Percentiles rank a stretch among this genome's conserved stretches.
Conservation (phyloP, 805 yeast species). For the Candida chilensis region DNA sequence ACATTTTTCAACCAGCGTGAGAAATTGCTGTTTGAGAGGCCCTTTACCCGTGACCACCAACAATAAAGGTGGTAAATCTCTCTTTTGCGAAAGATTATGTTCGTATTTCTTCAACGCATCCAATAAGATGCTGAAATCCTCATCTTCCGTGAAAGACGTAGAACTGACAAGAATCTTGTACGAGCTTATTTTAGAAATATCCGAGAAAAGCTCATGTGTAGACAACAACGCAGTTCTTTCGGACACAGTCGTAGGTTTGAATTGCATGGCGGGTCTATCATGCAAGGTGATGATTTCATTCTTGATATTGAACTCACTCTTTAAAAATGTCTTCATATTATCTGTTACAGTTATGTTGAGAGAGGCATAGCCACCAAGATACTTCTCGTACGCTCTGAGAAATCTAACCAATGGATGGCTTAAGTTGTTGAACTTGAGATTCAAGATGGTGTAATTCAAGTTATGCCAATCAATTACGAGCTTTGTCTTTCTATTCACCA, state of each 20-base stretch:
- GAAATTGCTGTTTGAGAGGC: slow-evolving; percentile 55
- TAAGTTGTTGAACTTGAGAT: slow-evolving; percentile 45
- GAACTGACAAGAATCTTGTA: slow-evolving; percentile 75
- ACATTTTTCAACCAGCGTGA: slow-evolving; percentile 32
- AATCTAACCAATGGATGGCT: slow-evolving; percentile 55
- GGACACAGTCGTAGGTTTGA: slow-evolving; percentile 37
- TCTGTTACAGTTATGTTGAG: slow-evolving; percentile 75
- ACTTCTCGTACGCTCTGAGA: slow-evolving; percentile 53
- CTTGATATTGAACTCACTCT: slow-evolving; percentile 41
- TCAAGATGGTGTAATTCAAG: slow-evolving; percentile 75
- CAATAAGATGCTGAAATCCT: slow-evolving; percentile 65
- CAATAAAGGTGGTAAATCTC: slow-evolving; percentile 35
- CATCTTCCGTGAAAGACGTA: slow-evolving; percentile 95
- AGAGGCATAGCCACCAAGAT: slow-evolving; percentile 55
- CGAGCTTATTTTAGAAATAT: slow-evolving; percentile 7
- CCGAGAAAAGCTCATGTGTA: slow-evolving; percentile 13
- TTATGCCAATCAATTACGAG: slow-evolving; percentile 95
- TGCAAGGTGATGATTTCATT: slow-evolving; percentile 51
- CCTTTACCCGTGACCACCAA: slow-evolving; percentile 97
- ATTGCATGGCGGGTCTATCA: slow-evolving; percentile 76
- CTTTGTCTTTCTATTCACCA: slow-evolving; percentile 43
- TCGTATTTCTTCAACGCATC: slow-evolving; percentile 63
- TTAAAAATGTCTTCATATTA: slow-evolving; percentile 56
- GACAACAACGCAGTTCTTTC: slow-evolving; percentile 2
- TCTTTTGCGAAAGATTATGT: slow-evolving; percentile 8